Evolutionary conservation across 768 basidiomycete genomes (phyloP).

Genomic region (Serendipita vermifera): DNA sequence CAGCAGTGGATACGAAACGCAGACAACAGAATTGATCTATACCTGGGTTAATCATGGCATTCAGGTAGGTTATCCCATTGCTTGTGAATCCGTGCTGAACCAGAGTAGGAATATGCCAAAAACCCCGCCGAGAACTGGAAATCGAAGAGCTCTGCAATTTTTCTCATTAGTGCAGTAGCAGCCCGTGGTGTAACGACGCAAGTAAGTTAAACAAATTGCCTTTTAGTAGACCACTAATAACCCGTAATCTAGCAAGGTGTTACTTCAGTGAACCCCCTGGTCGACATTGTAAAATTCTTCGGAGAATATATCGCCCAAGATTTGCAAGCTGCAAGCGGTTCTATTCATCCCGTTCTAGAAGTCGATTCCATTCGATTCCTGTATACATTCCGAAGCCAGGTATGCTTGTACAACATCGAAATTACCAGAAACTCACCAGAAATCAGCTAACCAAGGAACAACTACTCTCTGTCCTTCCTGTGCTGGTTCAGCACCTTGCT

Average conservation of each 20-base stretch:
- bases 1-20: slow-evolving; percentile 44
- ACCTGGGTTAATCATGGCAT: slow-evolving; percentile 73
- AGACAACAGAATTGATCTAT: slow-evolving; percentile 78
- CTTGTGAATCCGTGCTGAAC: neutral
- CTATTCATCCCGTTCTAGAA: slow-evolving; percentile 79
- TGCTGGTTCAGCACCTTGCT: slow-evolving; percentile 67
- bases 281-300: slow-evolving; percentile 94
- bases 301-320: slow-evolving; percentile 83
- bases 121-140: slow-evolving; percentile 59
- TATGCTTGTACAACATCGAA: slow-evolving; percentile 19
- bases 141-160: slow-evolving; percentile 87
- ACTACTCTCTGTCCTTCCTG: slow-evolving; percentile 78
- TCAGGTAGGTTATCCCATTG: slow-evolving; percentile 20
- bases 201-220: slow-evolving; percentile 30
- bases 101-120: slow-evolving; percentile 39
- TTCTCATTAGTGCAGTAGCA: slow-evolving; percentile 86
- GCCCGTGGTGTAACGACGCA: slow-evolving; percentile 76
- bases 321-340: slow-evolving; percentile 51
- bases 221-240: neutral
- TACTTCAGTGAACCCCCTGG: slow-evolving; percentile 79
- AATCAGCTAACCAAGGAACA: slow-evolving; percentile 81
- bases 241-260: slow-evolving; percentile 58
- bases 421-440: neutral
- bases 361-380: slow-evolving; percentile 95
- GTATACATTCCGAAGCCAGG: slow-evolving; percentile 92